These are phyloP conservation scores for Phytophthora aleatoria DNA, from an alignment of 352 stramenopile species.

Conservation along the genomic window DNA sequence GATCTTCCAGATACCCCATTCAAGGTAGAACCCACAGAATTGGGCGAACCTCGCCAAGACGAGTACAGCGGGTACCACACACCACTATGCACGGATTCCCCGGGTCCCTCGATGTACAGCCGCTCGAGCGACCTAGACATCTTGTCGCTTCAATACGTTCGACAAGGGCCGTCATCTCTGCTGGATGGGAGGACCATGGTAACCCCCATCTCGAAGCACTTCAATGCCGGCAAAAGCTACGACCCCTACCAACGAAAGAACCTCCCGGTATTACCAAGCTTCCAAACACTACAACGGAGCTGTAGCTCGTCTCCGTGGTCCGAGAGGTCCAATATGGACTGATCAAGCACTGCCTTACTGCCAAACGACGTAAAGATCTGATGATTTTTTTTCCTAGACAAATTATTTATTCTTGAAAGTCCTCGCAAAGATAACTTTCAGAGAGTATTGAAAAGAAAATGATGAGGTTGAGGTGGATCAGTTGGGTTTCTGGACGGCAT, in stretches of 20 bases:
- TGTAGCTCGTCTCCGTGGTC: slow-evolving; percentile 18
- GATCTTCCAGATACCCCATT: slow-evolving; percentile 12
- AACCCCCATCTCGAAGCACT: slow-evolving; percentile 27
- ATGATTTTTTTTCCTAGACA: neutral
- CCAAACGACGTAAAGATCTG: neutral
- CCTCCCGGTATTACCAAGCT: slow-evolving; percentile 32
- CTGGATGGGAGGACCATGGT: slow-evolving; percentile 21
- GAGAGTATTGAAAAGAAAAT: neutral
- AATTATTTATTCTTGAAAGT: too few species aligned
- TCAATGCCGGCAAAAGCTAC: slow-evolving; percentile 18
- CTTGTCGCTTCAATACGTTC: slow-evolving; percentile 26
- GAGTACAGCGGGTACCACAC: neutral
- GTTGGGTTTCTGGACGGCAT: slow-evolving; percentile 70
- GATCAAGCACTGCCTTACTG: slow-evolving; percentile 3
- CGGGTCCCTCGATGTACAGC: neutral
- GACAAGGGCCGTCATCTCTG: slow-evolving; percentile 1
- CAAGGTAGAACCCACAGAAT: slow-evolving; percentile 23
- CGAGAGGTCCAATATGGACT: slow-evolving; percentile 9
- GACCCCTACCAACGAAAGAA: slow-evolving; percentile 5
- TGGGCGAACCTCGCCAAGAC: slow-evolving; percentile 4
- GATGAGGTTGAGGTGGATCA: slow-evolving; percentile 41
- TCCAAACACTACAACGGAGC: slow-evolving; percentile 26
- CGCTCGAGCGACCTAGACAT: neutral
- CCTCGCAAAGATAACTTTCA: too few species aligned
- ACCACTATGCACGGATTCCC: neutral